These are phyloP conservation scores for Coemansia sp. DNA, from an alignment of 371 early-diverging fungal genomes.

Conservation along the genomic window DNA sequence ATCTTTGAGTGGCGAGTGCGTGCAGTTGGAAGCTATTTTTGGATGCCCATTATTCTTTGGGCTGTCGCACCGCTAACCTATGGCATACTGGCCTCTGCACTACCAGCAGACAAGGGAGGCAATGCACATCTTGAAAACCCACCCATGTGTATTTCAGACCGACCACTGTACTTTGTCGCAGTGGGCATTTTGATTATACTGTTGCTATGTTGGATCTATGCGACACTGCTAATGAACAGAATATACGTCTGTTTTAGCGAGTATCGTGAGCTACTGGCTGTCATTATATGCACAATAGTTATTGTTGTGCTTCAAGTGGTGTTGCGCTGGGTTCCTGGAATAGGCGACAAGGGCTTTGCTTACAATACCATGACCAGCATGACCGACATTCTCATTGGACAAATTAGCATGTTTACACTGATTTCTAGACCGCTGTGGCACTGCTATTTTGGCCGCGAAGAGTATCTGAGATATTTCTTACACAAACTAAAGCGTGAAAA, in stretches of 20 bases:
- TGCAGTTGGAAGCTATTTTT: slow-evolving; percentile 18
- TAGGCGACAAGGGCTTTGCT: slow-evolving; percentile 24
- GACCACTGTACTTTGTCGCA: slow-evolving; percentile 35
- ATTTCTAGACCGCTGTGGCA: slow-evolving; percentile 21
- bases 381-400: slow-evolving; percentile 26
- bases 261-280: slow-evolving; percentile 28
- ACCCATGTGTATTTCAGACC: slow-evolving; percentile 20
- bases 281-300: slow-evolving; percentile 8
- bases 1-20: slow-evolving; percentile 26
- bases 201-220: slow-evolving; percentile 14
- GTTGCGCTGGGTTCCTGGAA: slow-evolving; percentile 32
- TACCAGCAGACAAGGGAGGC: slow-evolving; percentile 14
- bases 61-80: slow-evolving; percentile 10
- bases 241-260: slow-evolving; percentile 39
- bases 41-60: slow-evolving; percentile 13
- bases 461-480: slow-evolving; percentile 22
- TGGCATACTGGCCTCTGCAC: slow-evolving; percentile 25
- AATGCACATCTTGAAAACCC: slow-evolving; percentile 8
- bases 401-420: slow-evolving; percentile 16
- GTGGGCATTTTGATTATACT: slow-evolving; percentile 17
- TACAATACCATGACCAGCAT: slow-evolving; percentile 32
- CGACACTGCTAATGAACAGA: slow-evolving; percentile 14
- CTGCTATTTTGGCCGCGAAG: slow-evolving; percentile 19
- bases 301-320: slow-evolving; percentile 26
- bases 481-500: slow-evolving; percentile 21